A percentile compares a stretch with the other conserved stretches of the same genome.
These are phyloP conservation scores for Fragaria nilgerrensis DNA, from an alignment of 306 rosid genomes.

Conservation along the genomic window DNA sequence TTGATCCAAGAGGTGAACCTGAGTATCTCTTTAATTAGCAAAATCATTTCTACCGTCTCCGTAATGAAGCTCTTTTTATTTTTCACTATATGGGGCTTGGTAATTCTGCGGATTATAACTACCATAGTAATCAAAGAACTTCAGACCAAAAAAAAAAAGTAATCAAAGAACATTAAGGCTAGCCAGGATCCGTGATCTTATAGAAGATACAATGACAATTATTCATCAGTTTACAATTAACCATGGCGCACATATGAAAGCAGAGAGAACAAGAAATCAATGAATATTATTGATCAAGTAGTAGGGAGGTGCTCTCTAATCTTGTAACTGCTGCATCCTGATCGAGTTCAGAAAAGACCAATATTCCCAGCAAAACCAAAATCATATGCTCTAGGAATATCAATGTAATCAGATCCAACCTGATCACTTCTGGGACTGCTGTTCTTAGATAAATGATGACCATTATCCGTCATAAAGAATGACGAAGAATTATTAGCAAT, in stretches of 20 bases:
- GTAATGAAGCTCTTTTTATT: neutral
- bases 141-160: too few species aligned
- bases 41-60: neutral
- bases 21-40: too few species aligned
- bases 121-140: neutral
- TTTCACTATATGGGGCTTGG: neutral
- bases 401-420: constrained; percentile 11
- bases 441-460: neutral
- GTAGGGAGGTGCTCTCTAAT: constrained; percentile 13
- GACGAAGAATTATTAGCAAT: constrained; percentile 1
- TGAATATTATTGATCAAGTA: neutral
- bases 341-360: constrained; percentile 32
- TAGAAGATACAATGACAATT: neutral
- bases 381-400: constrained; percentile 30
- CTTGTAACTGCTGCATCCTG: constrained; percentile 12
- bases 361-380: constrained; percentile 30
- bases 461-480: constrained; percentile 16
- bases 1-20: neutral
- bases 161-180: neutral
- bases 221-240: neutral
- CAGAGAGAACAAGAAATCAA: neutral
- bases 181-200: neutral
- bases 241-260: neutral
- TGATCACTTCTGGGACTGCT: neutral
- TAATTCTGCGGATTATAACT: neutral